Conservation (phyloP, 2,329 filamentous ascomycete species). For the Fusarium duplospermum region DNA sequence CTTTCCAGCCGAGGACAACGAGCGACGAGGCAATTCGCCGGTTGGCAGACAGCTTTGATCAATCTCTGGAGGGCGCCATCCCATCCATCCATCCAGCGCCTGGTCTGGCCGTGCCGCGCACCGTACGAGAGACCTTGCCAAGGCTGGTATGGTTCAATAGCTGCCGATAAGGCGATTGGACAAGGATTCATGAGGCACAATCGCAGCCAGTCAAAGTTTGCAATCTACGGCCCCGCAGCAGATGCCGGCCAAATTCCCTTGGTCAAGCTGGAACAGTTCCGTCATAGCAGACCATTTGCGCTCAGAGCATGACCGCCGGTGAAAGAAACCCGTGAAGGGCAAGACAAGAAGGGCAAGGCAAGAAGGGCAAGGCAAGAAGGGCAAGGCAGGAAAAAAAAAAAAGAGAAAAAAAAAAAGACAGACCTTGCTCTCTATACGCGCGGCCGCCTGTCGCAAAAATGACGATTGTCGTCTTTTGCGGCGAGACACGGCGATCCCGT, state of each 20-base stretch:
- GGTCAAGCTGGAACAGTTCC: constrained; percentile 28
- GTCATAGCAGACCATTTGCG: constrained; percentile 37
- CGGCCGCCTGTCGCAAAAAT: constrained; percentile 17
- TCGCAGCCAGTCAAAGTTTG: constrained; percentile 32
- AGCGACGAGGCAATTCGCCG: constrained; percentile 17
- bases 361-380: too few relatives aligned
- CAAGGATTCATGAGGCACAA: constrained; percentile 9
- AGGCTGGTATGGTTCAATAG: constrained; percentile 40
- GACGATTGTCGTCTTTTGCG: constrained; percentile 25
- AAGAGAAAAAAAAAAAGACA: constrained; percentile 8
- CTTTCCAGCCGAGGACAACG: not conserved
- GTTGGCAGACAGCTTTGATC: constrained; percentile 10
- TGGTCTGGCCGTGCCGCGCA: constrained; percentile 27
- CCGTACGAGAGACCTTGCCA: constrained; percentile 33
- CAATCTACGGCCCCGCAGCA: constrained; percentile 20
- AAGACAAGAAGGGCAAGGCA: too few relatives aligned
- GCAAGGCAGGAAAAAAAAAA: constrained; percentile 18
- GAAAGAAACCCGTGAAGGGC: constrained; percentile 8
- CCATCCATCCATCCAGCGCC: not conserved
- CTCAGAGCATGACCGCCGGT: constrained; percentile 23
- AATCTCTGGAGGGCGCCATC: constrained; percentile 26
- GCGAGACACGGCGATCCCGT: constrained; percentile 36
- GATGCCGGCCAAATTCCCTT: constrained; percentile 34
- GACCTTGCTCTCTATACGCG: constrained; percentile 25
- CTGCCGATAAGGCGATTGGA: constrained; percentile 47